phyloP scores from a whole-genome alignment of 2,329 filamentous ascomycete species.

The Emmonsiellopsis sp. region DNA sequence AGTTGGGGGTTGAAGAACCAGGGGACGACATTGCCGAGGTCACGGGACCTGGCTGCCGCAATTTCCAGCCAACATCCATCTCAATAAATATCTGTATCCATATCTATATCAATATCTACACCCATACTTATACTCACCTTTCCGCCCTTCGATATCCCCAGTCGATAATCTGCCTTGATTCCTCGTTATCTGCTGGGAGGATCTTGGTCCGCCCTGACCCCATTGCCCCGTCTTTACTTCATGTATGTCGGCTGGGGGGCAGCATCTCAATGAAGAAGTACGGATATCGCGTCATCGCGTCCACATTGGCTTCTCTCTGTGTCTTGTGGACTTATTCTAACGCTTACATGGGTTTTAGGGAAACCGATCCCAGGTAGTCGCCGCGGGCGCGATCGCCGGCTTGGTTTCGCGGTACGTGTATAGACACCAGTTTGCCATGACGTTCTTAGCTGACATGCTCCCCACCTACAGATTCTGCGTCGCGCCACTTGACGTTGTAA shows the following conservation, averaged over 20 bases:
- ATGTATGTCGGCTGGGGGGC: conserved; percentile 56
- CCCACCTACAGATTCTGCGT: conserved; percentile 63
- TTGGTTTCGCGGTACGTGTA: conserved; percentile 71
- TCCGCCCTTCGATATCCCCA: too few species aligned
- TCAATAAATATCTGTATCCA: too few species aligned
- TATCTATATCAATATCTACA: neutral
- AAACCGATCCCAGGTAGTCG: conserved; percentile 55
- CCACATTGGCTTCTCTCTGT: neutral
- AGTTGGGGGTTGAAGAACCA: neutral
- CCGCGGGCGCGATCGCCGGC: conserved; percentile 64
- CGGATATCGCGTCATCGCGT: neutral
- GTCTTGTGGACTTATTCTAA: neutral
- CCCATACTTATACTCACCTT: neutral
- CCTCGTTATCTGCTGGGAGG: neutral
- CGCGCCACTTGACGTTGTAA: conserved; percentile 91
- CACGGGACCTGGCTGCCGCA: neutral
- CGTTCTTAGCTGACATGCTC: neutral
- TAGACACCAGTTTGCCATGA: neutral
- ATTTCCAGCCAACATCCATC: too few species aligned
- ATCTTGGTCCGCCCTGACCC: neutral
- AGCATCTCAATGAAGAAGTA: conserved; percentile 62
- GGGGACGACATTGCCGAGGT: neutral
- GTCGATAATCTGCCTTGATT: too few species aligned
- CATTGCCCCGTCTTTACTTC: conserved; percentile 12
- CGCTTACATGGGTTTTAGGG: conserved; percentile 39